Evolutionary conservation across 768 basidiomycete species (phyloP).

Genomic region (Coprinellus aureogranulatus): DNA sequence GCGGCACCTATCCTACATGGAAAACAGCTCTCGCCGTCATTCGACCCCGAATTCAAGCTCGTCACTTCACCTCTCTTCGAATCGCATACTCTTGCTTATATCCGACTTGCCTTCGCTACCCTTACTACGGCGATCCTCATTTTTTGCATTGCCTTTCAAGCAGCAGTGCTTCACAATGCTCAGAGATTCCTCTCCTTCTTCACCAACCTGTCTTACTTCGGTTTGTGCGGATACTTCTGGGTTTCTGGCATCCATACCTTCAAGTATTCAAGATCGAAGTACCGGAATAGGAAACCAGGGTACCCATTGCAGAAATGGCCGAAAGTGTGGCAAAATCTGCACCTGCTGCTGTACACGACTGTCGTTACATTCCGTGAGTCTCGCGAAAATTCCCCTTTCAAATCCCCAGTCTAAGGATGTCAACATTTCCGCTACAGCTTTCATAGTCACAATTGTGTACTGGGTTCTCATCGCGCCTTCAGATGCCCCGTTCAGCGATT

Average conservation of each 20-base stretch:
- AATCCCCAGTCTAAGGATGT: too few species aligned
- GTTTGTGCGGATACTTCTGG: constrained; percentile 61
- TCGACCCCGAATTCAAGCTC: constrained; percentile 7
- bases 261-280: constrained; percentile 32
- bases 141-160: constrained; percentile 4
- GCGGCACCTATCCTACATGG: too few species aligned
- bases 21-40: background rate
- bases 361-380: constrained; percentile 42
- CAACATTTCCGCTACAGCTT: too few species aligned
- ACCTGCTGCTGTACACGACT: constrained; percentile 51
- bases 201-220: constrained; percentile 61
- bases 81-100: background rate
- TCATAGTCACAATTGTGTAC: constrained; percentile 62
- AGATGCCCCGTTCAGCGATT: constrained; percentile 34
- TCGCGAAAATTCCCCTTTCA: background rate
- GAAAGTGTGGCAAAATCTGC: constrained; percentile 50
- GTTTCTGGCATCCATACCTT: constrained; percentile 55
- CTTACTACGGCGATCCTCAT: constrained; percentile 4
- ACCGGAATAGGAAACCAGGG: constrained; percentile 18
- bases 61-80: constrained; percentile 8
- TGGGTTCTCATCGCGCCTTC: constrained; percentile 54
- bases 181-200: constrained; percentile 52
- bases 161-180: background rate
- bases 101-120: constrained; percentile 3
- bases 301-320: constrained; percentile 66